These are phyloP conservation scores for Ambrosia hybrid DNA, from an alignment of 140 eudicot species.

Conservation along the genomic window DNA sequence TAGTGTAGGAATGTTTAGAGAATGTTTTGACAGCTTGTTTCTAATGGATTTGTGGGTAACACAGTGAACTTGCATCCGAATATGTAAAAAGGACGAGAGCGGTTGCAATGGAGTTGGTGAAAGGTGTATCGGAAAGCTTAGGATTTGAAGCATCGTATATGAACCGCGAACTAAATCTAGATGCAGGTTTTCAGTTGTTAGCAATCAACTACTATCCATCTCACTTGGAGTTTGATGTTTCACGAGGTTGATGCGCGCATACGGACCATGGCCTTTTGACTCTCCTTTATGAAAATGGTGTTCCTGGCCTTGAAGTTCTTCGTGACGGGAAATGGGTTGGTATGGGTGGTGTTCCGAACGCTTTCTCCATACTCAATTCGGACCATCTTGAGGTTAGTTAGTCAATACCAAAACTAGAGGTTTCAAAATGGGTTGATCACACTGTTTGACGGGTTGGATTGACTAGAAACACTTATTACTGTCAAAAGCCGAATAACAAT, in stretches of 20 bases:
- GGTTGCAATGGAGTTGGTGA: slow-evolving; percentile 35
- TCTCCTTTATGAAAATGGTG: slow-evolving; percentile 46
- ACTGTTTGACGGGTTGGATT: background rate
- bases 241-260: slow-evolving; percentile 32
- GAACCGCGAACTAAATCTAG: slow-evolving; percentile 29
- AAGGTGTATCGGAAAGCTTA: slow-evolving; percentile 38
- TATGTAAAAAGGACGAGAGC: slow-evolving; percentile 36
- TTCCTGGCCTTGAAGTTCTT: slow-evolving; percentile 45
- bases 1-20: background rate
- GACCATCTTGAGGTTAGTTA: slow-evolving; percentile 50
- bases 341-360: slow-evolving; percentile 35
- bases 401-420: background rate
- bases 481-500: no score
- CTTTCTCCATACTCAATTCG: slow-evolving; percentile 32
- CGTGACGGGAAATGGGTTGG: slow-evolving; percentile 44
- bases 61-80: slow-evolving; percentile 34
- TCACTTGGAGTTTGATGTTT: slow-evolving; percentile 4
- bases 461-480: background rate
- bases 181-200: slow-evolving; percentile 31
- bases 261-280: slow-evolving; percentile 45
- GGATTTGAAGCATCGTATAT: slow-evolving; percentile 46
- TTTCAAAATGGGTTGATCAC: background rate
- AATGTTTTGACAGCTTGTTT: background rate
- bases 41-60: background rate
- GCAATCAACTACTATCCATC: slow-evolving; percentile 37